These are phyloP conservation scores for Penicillium soppii DNA, from an alignment of 495 filamentous ascomycete genomes.

Conservation along the genomic window DNA sequence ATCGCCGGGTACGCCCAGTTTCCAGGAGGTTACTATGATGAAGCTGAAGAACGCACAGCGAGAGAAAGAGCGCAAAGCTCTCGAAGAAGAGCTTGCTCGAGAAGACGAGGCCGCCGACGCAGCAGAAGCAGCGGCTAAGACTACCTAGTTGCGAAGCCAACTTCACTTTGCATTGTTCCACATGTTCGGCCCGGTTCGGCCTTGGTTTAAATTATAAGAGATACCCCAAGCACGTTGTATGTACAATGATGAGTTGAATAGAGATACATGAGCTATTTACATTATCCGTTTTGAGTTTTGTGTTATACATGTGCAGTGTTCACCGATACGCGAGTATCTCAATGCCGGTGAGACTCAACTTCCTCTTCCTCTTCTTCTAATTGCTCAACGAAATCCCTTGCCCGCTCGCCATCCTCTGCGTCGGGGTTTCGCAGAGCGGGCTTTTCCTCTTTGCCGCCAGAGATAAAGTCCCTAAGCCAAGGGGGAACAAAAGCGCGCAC, in stretches of 20 bases:
- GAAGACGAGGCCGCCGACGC: slow-evolving; percentile 54
- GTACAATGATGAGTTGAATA: slow-evolving; percentile 5
- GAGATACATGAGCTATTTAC: slow-evolving; percentile 16
- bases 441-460: slow-evolving; percentile 27
- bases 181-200: not conserved
- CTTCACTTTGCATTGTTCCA: not conserved
- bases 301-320: slow-evolving; percentile 24
- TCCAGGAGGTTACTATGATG: slow-evolving; percentile 62
- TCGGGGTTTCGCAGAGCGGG: slow-evolving; percentile 17
- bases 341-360: not conserved
- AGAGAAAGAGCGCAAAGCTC: slow-evolving; percentile 53
- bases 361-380: slow-evolving; percentile 40
- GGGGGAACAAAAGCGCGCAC: slow-evolving; percentile 85
- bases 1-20: slow-evolving; percentile 42
- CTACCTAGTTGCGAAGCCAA: not conserved
- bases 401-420: slow-evolving; percentile 28
- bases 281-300: slow-evolving; percentile 5
- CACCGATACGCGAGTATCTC: not conserved
- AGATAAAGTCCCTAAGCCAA: slow-evolving; percentile 60
- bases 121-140: slow-evolving; percentile 30
- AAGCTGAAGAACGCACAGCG: slow-evolving; percentile 57
- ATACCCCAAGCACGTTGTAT: slow-evolving; percentile 12
- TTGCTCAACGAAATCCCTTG: slow-evolving; percentile 39
- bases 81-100: slow-evolving; percentile 54
- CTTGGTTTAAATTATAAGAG: slow-evolving; percentile 1